Conservation (phyloP, 2,329 filamentous ascomycete species). For the Curvularia sp. region DNA sequence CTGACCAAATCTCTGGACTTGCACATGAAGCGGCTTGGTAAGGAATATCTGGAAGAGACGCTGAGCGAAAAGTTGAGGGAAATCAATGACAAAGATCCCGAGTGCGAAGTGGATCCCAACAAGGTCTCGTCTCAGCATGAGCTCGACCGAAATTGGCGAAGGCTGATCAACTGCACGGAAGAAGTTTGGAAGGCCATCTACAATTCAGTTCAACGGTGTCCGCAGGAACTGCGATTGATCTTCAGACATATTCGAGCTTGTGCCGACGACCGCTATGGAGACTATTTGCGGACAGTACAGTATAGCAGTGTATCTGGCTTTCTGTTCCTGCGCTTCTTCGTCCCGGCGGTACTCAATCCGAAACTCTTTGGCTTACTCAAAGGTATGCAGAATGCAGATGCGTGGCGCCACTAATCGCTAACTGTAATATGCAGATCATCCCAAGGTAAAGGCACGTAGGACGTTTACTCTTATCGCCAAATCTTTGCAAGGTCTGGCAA, state of each 20-base stretch:
- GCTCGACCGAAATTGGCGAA: slow-evolving; percentile 81
- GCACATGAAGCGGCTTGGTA: slow-evolving; percentile 93
- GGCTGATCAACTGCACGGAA: slow-evolving; percentile 76
- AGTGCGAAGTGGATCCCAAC: slow-evolving; percentile 95
- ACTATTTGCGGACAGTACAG: slow-evolving; percentile 85
- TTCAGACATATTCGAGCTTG: slow-evolving; percentile 92
- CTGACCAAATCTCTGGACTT: slow-evolving; percentile 92
- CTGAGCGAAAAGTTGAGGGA: slow-evolving; percentile 84
- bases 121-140: slow-evolving; percentile 72
- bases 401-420: slow-evolving; percentile 8
- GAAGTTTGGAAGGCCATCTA: slow-evolving; percentile 86
- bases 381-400: slow-evolving; percentile 54
- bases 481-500: slow-evolving; percentile 86
- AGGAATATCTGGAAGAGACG: slow-evolving; percentile 88
- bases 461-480: slow-evolving; percentile 93
- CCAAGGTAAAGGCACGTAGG: slow-evolving; percentile 80
- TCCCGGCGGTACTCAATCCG: slow-evolving; percentile 92
- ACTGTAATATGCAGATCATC: slow-evolving; percentile 67
- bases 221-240: slow-evolving; percentile 80
- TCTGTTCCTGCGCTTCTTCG: slow-evolving; percentile 92
- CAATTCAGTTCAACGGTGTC: slow-evolving; percentile 75
- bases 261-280: slow-evolving; percentile 91
- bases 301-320: slow-evolving; percentile 97
- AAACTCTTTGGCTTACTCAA: slow-evolving; percentile 88
- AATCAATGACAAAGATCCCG: slow-evolving; percentile 87